Conservation (phyloP, 805 yeast genomes). For the Starmerella apis region DNA sequence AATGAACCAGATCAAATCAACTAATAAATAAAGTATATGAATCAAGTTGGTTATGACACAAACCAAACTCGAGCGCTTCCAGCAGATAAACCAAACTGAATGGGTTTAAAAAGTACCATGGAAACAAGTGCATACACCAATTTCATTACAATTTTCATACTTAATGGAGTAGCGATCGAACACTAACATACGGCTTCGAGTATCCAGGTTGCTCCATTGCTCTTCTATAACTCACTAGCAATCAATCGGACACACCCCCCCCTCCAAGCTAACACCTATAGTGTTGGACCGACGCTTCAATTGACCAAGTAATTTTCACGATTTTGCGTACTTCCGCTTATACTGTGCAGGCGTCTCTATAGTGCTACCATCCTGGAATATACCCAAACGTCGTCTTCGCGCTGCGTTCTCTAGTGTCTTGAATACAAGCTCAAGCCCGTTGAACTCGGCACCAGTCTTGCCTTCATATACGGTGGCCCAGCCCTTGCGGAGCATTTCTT, state of each 20-base stretch:
- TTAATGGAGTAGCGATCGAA: too few species aligned
- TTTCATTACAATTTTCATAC: too few species aligned
- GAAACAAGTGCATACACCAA: too few species aligned
- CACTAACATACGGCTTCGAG: background rate
- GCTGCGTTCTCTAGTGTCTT: slow-evolving; percentile 52
- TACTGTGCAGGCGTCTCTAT: slow-evolving; percentile 70
- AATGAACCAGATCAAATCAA: too few species aligned
- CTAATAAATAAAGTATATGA: too few species aligned
- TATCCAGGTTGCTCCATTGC: background rate
- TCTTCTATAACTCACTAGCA: background rate
- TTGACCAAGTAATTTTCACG: background rate
- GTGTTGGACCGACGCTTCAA: background rate
- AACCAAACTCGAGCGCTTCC: too few species aligned
- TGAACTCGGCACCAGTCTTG: slow-evolving; percentile 72
- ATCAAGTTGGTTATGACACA: too few species aligned
- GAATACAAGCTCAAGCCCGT: slow-evolving; percentile 57
- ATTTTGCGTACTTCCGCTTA: slow-evolving; percentile 35
- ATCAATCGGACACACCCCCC: background rate
- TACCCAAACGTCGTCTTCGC: slow-evolving; percentile 45
- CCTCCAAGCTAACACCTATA: background rate
- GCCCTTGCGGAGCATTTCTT: slow-evolving; percentile 76
- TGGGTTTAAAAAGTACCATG: too few species aligned
- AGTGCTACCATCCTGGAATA: slow-evolving; percentile 48
- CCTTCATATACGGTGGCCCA: slow-evolving; percentile 84
- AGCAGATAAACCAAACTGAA: too few species aligned